Evolutionary conservation across 2,329 filamentous ascomycete species (phyloP).

Genomic region (Ophiocordyceps unilateralis): DNA sequence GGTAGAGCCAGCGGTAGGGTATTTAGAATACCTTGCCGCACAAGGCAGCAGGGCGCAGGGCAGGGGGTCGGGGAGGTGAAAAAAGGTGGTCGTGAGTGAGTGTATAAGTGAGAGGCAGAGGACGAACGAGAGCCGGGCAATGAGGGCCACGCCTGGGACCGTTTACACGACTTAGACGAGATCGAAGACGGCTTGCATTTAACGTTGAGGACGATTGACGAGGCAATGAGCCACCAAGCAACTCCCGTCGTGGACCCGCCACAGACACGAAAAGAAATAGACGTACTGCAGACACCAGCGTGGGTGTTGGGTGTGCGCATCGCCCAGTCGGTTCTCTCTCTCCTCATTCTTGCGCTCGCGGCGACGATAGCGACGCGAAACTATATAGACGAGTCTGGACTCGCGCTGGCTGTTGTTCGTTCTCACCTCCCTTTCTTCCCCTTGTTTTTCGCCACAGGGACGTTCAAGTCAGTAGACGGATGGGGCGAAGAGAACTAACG

Average conservation of each 20-base stretch:
- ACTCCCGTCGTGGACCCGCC: constrained; percentile 5
- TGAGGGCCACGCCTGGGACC: too few relatives aligned
- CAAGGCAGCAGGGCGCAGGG: background rate
- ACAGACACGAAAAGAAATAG: constrained; percentile 3
- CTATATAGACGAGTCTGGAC: constrained; percentile 21
- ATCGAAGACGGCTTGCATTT: too few relatives aligned
- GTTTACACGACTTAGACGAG: too few relatives aligned
- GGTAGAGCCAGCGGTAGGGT: background rate
- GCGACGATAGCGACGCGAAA: constrained; percentile 21
- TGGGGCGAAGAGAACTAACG: constrained; percentile 1
- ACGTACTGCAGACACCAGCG: constrained; percentile 22
- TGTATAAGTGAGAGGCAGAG: too few relatives aligned
- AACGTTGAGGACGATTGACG: too few relatives aligned
- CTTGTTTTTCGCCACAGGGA: too few relatives aligned
- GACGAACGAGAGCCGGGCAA: too few relatives aligned
- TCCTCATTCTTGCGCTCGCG: constrained; percentile 25
- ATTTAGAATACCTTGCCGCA: background rate
- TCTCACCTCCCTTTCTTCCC: background rate
- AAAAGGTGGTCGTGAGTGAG: too few relatives aligned
- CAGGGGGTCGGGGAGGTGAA: too few relatives aligned
- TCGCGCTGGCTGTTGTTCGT: constrained; percentile 23
- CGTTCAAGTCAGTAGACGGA: background rate
- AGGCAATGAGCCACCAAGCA: background rate
- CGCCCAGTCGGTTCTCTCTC: constrained; percentile 22
- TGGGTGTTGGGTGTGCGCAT: constrained; percentile 25